Conservation (phyloP, 2,329 filamentous ascomycete species). For the Hymenoscyphus albidus region DNA sequence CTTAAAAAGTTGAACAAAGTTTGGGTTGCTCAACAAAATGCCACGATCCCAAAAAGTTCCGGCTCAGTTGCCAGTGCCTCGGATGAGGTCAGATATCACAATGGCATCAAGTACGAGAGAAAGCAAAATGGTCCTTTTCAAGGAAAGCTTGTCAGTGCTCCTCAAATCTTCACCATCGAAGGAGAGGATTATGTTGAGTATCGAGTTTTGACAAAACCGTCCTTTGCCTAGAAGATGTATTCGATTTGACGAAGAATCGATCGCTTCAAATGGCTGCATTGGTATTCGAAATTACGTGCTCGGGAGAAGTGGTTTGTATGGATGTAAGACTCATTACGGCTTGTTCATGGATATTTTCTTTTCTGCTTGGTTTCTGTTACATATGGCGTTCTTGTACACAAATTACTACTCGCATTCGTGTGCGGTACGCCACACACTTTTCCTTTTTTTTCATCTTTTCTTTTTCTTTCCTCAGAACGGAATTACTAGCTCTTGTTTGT, state of each 20-base stretch:
- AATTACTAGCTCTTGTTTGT: background rate
- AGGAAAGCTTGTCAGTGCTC: constrained; percentile 60
- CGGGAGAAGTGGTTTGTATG: constrained; percentile 1
- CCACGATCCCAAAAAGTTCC: constrained; percentile 15
- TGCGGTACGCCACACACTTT: background rate
- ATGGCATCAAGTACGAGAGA: constrained; percentile 59
- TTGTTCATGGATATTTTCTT: background rate
- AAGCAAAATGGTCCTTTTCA: constrained; percentile 57
- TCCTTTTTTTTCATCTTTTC: background rate
- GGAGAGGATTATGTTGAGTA: constrained; percentile 67
- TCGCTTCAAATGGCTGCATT: background rate
- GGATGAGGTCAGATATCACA: constrained; percentile 52
- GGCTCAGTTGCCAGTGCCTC: constrained; percentile 38
- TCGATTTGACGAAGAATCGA: background rate
- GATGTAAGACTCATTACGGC: constrained; percentile 1
- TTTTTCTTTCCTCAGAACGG: background rate
- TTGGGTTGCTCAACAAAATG: constrained; percentile 31
- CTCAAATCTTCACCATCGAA: constrained; percentile 60
- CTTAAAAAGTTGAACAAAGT: constrained; percentile 33
- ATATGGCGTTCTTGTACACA: constrained; percentile 3
- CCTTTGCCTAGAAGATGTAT: constrained; percentile 37
- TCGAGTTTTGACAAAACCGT: constrained; percentile 59
- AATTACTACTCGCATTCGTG: background rate
- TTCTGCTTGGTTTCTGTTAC: background rate
- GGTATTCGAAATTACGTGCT: background rate